Evolutionary conservation across 768 basidiomycete genomes (phyloP).

Genomic region (Zangia roseola): DNA sequence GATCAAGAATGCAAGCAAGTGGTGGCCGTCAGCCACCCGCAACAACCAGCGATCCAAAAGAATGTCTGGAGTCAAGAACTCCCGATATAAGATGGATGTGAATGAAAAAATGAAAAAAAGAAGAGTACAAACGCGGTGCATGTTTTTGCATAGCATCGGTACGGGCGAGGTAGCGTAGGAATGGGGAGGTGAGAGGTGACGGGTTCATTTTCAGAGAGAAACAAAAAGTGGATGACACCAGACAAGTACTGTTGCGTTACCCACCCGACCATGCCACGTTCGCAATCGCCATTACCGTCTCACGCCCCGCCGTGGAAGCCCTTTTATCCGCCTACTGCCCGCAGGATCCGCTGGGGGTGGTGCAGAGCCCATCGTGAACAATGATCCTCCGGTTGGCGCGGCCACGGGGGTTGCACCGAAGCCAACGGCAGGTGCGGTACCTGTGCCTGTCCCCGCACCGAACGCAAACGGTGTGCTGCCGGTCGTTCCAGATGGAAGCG

Average conservation of each 20-base stretch:
- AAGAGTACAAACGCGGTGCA: slow-evolving; percentile 6
- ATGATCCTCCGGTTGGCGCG: slow-evolving; percentile 26
- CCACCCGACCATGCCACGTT: slow-evolving; percentile 10
- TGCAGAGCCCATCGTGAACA: slow-evolving; percentile 64
- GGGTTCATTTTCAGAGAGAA: slow-evolving; percentile 12
- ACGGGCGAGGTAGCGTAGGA: slow-evolving; percentile 18
- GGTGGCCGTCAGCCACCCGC: slow-evolving; percentile 32
- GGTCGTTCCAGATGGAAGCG: slow-evolving; percentile 30
- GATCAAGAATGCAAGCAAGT: slow-evolving; percentile 14
- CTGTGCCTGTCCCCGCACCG: slow-evolving; percentile 31
- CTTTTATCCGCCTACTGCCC: slow-evolving; percentile 49
- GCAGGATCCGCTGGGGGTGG: slow-evolving; percentile 39
- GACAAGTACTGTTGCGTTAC: slow-evolving; percentile 7
- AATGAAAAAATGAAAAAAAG: no score
- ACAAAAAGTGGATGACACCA: slow-evolving; percentile 4
- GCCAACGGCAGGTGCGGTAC: slow-evolving; percentile 35
- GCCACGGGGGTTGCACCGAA: slow-evolving; percentile 43
- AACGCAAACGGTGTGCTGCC: slow-evolving; percentile 36
- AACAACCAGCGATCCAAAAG: slow-evolving; percentile 16
- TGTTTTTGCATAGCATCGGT: slow-evolving; percentile 20
- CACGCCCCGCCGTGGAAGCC: slow-evolving; percentile 46
- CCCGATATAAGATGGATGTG: slow-evolving; percentile 6
- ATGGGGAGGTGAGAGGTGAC: slow-evolving; percentile 1
- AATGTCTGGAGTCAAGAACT: slow-evolving; percentile 11
- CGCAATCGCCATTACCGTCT: slow-evolving; percentile 22